Conservation (phyloP, 202 grass and related monocot genomes). For the Dendrocalamus latiflorus region DNA sequence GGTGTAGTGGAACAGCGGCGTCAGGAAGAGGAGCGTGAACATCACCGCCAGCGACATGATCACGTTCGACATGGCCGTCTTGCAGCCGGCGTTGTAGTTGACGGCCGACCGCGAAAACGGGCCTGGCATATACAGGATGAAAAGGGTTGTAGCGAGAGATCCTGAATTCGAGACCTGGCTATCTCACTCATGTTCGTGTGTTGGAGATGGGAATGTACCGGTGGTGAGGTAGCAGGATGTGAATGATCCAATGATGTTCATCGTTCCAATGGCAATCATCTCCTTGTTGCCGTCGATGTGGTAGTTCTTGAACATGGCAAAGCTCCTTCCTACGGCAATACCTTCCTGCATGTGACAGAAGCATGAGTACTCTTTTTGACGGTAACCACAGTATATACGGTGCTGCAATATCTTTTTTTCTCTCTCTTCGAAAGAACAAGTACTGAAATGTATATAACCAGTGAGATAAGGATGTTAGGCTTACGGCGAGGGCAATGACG, state of each 20-base stretch:
- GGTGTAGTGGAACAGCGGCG: constrained; percentile 91
- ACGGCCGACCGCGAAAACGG: constrained; percentile 85
- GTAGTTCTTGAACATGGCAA: constrained; percentile 93
- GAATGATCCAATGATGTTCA: constrained; percentile 78
- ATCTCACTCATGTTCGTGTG: neutral
- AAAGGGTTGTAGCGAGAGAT: neutral
- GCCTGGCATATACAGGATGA: neutral
- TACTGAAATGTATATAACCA: neutral
- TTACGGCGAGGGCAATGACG: constrained; percentile 77
- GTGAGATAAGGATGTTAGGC: neutral
- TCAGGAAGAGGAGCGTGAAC: constrained; percentile 75
- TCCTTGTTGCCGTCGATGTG: constrained; percentile 96
- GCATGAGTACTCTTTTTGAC: neutral
- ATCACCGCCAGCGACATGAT: constrained; percentile 78
- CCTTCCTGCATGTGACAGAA: constrained; percentile 58
- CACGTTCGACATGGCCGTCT: constrained; percentile 90
- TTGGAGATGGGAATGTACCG: constrained; percentile 10
- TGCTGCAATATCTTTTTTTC: neutral
- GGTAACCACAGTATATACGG: neutral
- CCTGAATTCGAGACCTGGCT: neutral
- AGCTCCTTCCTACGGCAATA: constrained; percentile 83
- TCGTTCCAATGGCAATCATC: constrained; percentile 81
- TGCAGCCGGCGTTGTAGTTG: constrained; percentile 93
- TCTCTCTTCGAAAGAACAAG: neutral
- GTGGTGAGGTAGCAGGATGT: constrained; percentile 92